These are phyloP conservation scores for Hirsutella rhossiliensis DNA, from an alignment of 2,329 filamentous ascomycete genomes.

Conservation along the genomic window DNA sequence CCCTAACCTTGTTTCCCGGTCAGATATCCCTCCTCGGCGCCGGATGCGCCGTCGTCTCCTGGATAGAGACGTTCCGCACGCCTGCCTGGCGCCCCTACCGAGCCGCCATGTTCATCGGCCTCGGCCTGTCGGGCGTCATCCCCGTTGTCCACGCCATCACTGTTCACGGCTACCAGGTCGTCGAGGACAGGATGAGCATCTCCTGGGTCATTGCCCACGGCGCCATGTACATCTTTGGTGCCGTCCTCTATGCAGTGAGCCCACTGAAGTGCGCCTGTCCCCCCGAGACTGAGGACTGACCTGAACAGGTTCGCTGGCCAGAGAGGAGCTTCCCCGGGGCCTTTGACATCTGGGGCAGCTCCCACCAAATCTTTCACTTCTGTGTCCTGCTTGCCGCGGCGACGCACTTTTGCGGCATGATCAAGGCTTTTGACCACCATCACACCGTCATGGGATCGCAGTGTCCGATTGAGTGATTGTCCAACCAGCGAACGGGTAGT, in stretches of 20 bases:
- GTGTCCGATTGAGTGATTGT: conserved; percentile 23
- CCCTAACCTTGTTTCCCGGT: not conserved
- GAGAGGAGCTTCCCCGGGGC: conserved; percentile 65
- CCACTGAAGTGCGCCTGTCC: not conserved
- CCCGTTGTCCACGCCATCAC: conserved; percentile 68
- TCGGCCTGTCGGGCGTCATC: conserved; percentile 74
- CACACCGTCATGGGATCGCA: conserved; percentile 48
- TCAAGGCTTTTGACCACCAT: conserved; percentile 77
- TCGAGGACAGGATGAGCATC: conserved; percentile 66
- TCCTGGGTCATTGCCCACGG: conserved; percentile 73
- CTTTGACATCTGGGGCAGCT: conserved; percentile 87
- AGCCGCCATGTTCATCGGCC: conserved; percentile 76
- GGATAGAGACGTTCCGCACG: conserved; percentile 73
- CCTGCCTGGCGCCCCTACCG: conserved; percentile 76
- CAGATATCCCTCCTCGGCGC: conserved; percentile 68
- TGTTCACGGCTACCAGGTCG: conserved; percentile 52
- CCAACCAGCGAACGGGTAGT: conserved; percentile 2
- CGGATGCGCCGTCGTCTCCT: conserved; percentile 66
- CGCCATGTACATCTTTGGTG: conserved; percentile 72
- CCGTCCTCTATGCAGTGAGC: conserved; percentile 71
- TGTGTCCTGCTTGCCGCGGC: conserved; percentile 74
- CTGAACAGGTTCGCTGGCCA: conserved; percentile 56
- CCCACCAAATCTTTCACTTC: conserved; percentile 93
- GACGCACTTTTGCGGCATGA: conserved; percentile 68
- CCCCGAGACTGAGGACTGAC: not conserved